phyloP scores from a whole-genome alignment of 164 flowering plant genomes.

The Nymphaea thermarum region DNA sequence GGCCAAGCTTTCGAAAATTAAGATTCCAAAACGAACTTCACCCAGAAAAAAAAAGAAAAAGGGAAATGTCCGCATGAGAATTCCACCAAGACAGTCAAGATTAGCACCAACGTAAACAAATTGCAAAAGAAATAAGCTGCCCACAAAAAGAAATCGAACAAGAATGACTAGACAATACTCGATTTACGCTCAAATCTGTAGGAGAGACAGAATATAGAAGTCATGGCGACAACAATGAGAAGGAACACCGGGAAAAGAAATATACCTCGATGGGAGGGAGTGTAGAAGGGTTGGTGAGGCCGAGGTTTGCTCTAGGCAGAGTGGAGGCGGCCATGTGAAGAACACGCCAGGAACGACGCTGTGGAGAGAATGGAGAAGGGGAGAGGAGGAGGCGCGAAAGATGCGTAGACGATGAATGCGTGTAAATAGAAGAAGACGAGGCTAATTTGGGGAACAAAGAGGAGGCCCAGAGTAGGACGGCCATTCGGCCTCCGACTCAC shows the following conservation, averaged over 20 bases:
- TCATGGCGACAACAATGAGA: no score
- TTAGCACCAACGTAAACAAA: no score
- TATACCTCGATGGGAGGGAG: constrained; percentile 24
- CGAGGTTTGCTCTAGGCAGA: constrained; percentile 24
- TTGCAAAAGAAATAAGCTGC: neutral
- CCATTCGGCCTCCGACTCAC: neutral
- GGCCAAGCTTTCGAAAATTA: neutral
- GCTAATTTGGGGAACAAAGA: neutral
- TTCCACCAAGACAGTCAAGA: neutral
- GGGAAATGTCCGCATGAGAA: neutral
- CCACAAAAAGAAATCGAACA: no score
- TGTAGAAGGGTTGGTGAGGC: constrained; percentile 31
- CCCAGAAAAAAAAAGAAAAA: neutral
- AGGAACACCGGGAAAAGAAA: no score
- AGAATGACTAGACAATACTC: no score
- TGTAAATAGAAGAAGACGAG: constrained; percentile 11
- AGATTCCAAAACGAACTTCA: neutral
- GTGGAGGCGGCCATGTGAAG: constrained; percentile 21
- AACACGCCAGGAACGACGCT: neutral
- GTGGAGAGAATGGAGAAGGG: constrained; percentile 3
- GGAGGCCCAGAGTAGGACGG: constrained; percentile 1
- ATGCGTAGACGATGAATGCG: constrained; percentile 9
- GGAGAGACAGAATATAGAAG: neutral
- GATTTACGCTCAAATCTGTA: neutral
- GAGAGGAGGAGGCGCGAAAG: neutral